Base-by-base conservation (phyloP, 108 stramenopile species). In the Hondaea fermentalgiana region DNA sequence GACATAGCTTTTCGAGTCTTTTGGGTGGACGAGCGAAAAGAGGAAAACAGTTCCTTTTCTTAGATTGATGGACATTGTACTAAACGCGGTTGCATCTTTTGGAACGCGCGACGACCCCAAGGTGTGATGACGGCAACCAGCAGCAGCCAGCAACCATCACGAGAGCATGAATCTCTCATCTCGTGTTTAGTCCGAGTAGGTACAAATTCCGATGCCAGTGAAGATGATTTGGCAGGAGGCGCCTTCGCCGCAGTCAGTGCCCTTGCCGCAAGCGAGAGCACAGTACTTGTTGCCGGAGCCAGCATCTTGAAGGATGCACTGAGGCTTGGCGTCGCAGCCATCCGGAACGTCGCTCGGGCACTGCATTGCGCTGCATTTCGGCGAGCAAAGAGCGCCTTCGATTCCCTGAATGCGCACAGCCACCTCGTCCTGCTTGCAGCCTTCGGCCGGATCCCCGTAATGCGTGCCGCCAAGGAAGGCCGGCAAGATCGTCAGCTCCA, bases 361-460 rank as follows among this genome's bases (percentile, higher is more conserved):
- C 76, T 83, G 49, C 76, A 83, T 83, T 8, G 49, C 12, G 51
- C 51, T 53, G 51, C 76, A 83, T 45, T 83, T 83, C 25, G 76
- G 76, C 17, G 76, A 83, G 51, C 76, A 83, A 35, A 83, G 49
- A 35, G 76, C 76, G 28, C 76, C 76, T 28, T 83, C 49, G 3
- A 83, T 53, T 4, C 76, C 76, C 76, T 83, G 76, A 23, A 83
- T 83, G 76, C 76, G 76, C 45, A 83, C 76, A 23, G 76, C 76
- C n/a, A 83, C 76, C 76, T 83, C 76, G 23, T 83, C 76, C 19
- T 83, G 23, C 45, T 83, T 53, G 76, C 76, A 83, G 19, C 76
- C 76, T n/a, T 83, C 76, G 45, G 49, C n/a, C n/a, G 76, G 76
- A 53, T 83, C 51, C 6, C 76, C 76, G 76, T 83, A 83, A 45